Evolutionary conservation across 2,329 filamentous ascomycete species (phyloP).

Genomic region (Neonectria neomacrospora): DNA sequence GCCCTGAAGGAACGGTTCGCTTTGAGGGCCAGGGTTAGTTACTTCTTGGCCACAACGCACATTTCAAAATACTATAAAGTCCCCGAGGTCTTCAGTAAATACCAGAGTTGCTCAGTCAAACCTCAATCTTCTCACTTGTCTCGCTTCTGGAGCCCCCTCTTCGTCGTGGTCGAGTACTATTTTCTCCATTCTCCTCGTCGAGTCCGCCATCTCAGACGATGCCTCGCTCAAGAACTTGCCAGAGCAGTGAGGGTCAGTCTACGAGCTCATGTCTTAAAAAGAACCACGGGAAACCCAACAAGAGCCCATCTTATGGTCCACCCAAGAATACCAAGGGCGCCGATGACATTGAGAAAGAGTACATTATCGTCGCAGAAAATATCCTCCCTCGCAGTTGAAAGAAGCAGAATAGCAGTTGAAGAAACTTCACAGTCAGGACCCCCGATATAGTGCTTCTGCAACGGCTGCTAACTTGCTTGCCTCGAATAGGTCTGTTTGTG

Average conservation of each 20-base stretch:
- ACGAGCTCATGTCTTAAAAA: not conserved
- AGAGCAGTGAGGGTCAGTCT: not conserved
- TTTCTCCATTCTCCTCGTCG: not conserved
- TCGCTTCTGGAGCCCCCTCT: not conserved
- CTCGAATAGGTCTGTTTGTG: not conserved
- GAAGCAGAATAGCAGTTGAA: not conserved
- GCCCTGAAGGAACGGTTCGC: not conserved
- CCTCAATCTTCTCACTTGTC: not conserved
- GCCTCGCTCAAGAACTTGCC: not conserved
- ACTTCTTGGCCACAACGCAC: not conserved
- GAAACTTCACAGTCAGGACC: not conserved
- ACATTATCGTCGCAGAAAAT: not conserved
- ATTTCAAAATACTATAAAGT: not conserved
- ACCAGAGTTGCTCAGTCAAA: not conserved
- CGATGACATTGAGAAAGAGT: not conserved
- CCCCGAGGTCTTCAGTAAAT: not conserved
- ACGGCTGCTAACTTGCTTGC: not conserved
- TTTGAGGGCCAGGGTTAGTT: not conserved
- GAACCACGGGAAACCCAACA: not conserved
- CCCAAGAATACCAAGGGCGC: not conserved
- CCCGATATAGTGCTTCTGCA: not conserved
- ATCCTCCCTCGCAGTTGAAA: not conserved
- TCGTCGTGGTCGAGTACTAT: not conserved
- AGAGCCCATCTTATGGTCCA: not conserved
- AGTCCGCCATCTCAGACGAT: not conserved